Percentiles rank a stretch among this genome's conserved stretches.
phyloP scores from a whole-genome alignment of 1,284 basidiomycete genomes.

The Tremellales sp. region DNA sequence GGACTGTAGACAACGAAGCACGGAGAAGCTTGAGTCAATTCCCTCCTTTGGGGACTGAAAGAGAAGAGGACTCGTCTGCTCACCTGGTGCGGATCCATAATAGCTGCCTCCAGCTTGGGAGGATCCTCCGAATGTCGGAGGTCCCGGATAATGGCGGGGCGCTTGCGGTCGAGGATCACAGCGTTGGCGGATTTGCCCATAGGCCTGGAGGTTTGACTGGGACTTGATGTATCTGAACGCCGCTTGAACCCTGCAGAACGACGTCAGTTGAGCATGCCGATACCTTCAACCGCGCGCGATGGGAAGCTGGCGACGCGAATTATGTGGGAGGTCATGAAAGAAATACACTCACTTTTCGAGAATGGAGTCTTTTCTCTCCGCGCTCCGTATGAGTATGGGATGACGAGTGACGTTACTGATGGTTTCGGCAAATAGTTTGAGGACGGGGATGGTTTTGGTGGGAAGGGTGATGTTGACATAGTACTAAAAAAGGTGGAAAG shows the following conservation, averaged over 20 bases:
- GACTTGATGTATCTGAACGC: constrained; percentile 25
- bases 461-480: constrained; percentile 30
- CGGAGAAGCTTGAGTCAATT: too few relatives aligned
- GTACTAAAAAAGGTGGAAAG: constrained; percentile 17
- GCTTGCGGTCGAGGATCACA: constrained; percentile 13
- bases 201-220: constrained; percentile 12
- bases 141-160: constrained; percentile 3
- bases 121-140: constrained; percentile 23
- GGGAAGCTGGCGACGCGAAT: too few relatives aligned
- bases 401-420: constrained; percentile 16
- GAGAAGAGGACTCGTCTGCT: too few relatives aligned
- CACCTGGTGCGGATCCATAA: too few relatives aligned
- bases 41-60: too few relatives aligned
- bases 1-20: too few relatives aligned
- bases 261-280: background rate
- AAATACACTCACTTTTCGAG: constrained; percentile 30
- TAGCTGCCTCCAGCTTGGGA: background rate
- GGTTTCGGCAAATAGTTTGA: constrained; percentile 24
- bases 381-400: constrained; percentile 21
- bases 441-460: constrained; percentile 27
- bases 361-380: constrained; percentile 36
- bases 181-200: constrained; percentile 18
- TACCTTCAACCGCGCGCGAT: background rate
- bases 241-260: constrained; percentile 15
- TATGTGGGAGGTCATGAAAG: too few relatives aligned